A percentile compares a stretch with the other conserved stretches of the same genome.
phyloP scores from a whole-genome alignment of 2,329 filamentous ascomycete genomes.

The Phialemonium atrogriseum region DNA sequence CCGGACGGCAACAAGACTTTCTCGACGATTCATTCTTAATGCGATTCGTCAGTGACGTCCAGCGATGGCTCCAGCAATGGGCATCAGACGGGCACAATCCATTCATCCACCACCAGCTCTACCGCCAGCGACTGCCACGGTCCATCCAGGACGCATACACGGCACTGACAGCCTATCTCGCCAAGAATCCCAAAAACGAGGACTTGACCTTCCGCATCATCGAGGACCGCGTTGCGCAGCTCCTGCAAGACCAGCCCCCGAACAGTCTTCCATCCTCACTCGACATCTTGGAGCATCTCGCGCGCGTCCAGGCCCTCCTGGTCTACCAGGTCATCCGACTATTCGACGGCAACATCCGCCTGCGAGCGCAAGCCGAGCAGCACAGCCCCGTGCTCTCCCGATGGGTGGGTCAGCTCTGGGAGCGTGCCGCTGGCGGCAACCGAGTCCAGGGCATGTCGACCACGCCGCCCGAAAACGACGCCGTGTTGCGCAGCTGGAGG shows the following conservation, averaged over 20 bases:
- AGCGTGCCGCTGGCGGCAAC: too few relatives aligned
- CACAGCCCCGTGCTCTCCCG: too few relatives aligned
- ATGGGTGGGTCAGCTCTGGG: too few relatives aligned
- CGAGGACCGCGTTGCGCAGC: slow-evolving; percentile 15
- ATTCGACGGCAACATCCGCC: slow-evolving; percentile 5
- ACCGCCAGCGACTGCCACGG: slow-evolving; percentile 15
- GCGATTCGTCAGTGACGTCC: slow-evolving; percentile 14
- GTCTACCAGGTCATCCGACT: slow-evolving; percentile 3
- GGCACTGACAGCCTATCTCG: slow-evolving; percentile 13
- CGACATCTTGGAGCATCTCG: too few relatives aligned
- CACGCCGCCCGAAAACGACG: too few relatives aligned
- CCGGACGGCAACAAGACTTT: too few relatives aligned
- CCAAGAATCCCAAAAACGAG: slow-evolving; percentile 10
- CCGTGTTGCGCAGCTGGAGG: too few relatives aligned
- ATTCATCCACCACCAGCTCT: slow-evolving; percentile 16
- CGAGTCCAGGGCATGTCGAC: too few relatives aligned
- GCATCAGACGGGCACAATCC: slow-evolving; percentile 13
- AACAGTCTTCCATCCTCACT: too few relatives aligned
- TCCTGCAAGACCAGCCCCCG: too few relatives aligned
- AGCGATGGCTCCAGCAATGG: slow-evolving; percentile 16
- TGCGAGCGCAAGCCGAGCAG: slow-evolving; percentile 4
- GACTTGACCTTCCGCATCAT: slow-evolving; percentile 12
- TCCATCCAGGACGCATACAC: slow-evolving; percentile 18
- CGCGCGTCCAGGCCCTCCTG: too few relatives aligned
- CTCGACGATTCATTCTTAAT: too few relatives aligned